Evolutionary conservation across 768 basidiomycete genomes (phyloP), one percentile per base, ranked within the genome.

Genomic region (Leccinum subgranulosum): DNA sequence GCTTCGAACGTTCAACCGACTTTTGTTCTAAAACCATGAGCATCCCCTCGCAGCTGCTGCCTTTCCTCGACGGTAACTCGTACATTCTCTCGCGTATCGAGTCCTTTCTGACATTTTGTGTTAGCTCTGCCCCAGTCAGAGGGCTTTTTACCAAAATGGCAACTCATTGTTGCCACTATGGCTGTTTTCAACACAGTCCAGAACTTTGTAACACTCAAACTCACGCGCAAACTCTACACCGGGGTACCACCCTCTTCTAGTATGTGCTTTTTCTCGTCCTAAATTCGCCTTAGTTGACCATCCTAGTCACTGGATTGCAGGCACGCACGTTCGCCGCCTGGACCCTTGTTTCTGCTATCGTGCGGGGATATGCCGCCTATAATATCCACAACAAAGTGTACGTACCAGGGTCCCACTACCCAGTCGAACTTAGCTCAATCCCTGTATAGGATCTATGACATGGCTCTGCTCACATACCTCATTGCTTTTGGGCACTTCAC

Each of bases 401-500:
- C 62, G 86, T 76, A 11, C 45, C 52, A 21, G n/a, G 10, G 10
- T 19, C 9, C 29, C 27, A 19, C 11, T 14, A 28, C 19, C 21
- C 17, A 11, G 9, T 33, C 1, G 39, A 39, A 58, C 49, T 21
- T 60, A 53, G 60, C 59, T 66, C 36, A 51, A 60, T 57, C 28
- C 36, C n/a, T 39, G 43, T 60, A 98, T 60, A 98, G 95, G 27
- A 75, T 94, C 21, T 99, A 97, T 74, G 88, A 96, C 71, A 86
- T 97, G 77, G 83, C 93, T 6, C 74, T 97, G 58, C 76, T 88
- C 66, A 88, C 92, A 36, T 98, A 96, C 76, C 82, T 94, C 55
- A 85, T 98, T 65, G 96, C 94, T 2, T 89, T 93, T 67, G 83
- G 80, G 5, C 96, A 99, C 75, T 98, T 97, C 70, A 81, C 81